A percentile compares a stretch with the other conserved stretches of the same genome.
Evolutionary conservation across 371 early-diverging fungal species (phyloP).

Genomic region (Lichtheimia ornata): DNA sequence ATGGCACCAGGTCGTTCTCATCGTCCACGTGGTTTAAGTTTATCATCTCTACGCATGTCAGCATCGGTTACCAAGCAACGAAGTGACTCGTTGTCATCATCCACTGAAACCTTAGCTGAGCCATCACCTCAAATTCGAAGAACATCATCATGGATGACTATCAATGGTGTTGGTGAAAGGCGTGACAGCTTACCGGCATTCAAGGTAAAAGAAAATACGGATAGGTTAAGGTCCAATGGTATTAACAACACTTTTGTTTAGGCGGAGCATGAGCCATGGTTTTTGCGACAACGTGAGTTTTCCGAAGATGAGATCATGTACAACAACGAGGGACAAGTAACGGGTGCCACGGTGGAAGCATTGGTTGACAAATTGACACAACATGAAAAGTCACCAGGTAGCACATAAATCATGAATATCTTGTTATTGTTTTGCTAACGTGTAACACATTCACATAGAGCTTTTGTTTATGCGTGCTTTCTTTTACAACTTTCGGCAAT

Average conservation of each 20-base stretch:
- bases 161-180: background rate
- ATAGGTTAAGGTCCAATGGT: background rate
- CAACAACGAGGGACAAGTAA: slow-evolving; percentile 83
- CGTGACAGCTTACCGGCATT: background rate
- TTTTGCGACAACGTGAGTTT: slow-evolving; percentile 61
- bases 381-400: slow-evolving; percentile 70
- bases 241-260: slow-evolving; percentile 1
- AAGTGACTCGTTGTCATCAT: background rate
- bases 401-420: background rate
- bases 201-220: background rate
- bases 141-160: slow-evolving; percentile 7
- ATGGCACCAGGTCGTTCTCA: slow-evolving; percentile 1
- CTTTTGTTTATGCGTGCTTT: slow-evolving; percentile 79
- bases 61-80: background rate
- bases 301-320: slow-evolving; percentile 69
- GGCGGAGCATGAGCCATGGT: slow-evolving; percentile 62
- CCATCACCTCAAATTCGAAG: slow-evolving; percentile 10
- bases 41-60: background rate
- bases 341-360: slow-evolving; percentile 83
- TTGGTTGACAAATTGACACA: slow-evolving; percentile 85
- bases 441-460: slow-evolving; percentile 49
- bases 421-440: background rate
- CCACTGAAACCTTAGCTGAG: background rate
- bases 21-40: background rate
- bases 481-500: slow-evolving; percentile 88